These are phyloP conservation scores for Saccharomycopsis olivae DNA, from an alignment of 805 yeast species.

Conservation along the genomic window DNA sequence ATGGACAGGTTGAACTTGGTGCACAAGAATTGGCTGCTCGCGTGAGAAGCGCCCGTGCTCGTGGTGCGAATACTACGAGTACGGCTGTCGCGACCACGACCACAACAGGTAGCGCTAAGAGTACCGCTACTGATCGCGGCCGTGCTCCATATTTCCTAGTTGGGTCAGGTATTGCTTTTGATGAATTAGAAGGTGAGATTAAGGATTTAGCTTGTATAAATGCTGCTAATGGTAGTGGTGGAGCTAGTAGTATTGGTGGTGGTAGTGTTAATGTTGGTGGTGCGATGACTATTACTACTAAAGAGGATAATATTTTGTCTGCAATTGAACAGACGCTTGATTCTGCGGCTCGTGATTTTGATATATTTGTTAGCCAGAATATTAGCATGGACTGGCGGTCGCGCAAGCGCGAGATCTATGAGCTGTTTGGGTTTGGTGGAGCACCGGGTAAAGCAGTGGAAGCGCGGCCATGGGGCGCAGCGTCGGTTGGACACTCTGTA, in stretches of 20 bases:
- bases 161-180: slow-evolving; percentile 79
- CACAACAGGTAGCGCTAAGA: too few species aligned
- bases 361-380: slow-evolving; percentile 58
- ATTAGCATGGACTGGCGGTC: slow-evolving; percentile 77
- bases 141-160: slow-evolving; percentile 86
- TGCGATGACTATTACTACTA: slow-evolving; percentile 54
- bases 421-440: slow-evolving; percentile 42
- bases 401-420: slow-evolving; percentile 63
- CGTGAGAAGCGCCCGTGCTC: too few species aligned
- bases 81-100: too few species aligned
- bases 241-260: too few species aligned
- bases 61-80: too few species aligned
- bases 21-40: too few species aligned
- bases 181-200: slow-evolving; percentile 56
- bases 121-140: too few species aligned
- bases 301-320: slow-evolving; percentile 71
- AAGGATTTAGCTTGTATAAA: too few species aligned
- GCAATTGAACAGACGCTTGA: slow-evolving; percentile 75
- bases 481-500: slow-evolving; percentile 25
- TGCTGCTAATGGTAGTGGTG: too few species aligned
- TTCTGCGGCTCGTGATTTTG: slow-evolving; percentile 75
- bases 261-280: too few species aligned
- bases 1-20: too few species aligned
- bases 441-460: slow-evolving; percentile 1
- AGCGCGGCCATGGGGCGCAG: slow-evolving; percentile 23